These are phyloP conservation scores for Phialophora expanda DNA, from an alignment of 2,329 filamentous ascomycete species.

Conservation along the genomic window DNA sequence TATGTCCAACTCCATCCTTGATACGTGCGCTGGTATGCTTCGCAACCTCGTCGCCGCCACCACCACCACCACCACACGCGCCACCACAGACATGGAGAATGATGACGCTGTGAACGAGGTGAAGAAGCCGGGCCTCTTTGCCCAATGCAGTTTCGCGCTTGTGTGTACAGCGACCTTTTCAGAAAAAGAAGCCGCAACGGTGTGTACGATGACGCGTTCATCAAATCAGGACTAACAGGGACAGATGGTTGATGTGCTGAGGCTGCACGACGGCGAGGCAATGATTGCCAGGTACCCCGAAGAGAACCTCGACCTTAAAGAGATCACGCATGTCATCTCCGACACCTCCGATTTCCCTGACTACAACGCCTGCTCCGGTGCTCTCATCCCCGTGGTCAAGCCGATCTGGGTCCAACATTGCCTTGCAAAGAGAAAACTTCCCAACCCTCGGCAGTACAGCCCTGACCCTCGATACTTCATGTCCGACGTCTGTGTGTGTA, in stretches of 20 bases:
- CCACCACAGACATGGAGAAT: conserved; percentile 23
- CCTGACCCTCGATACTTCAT: conserved; percentile 92
- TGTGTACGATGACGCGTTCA: conserved; percentile 39
- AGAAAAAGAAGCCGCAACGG: conserved; percentile 49
- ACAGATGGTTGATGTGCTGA: conserved; percentile 55
- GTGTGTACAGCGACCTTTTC: conserved; percentile 50
- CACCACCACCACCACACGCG: conserved; percentile 3
- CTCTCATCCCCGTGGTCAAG: conserved; percentile 83
- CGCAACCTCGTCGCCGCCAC: conserved; percentile 28
- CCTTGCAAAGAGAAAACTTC: conserved; percentile 70
- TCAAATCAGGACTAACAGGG: conserved; percentile 1
- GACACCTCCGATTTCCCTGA: conserved; percentile 90
- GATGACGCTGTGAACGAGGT: conserved; percentile 10
- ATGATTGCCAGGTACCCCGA: conserved; percentile 49
- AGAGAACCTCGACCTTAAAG: conserved; percentile 42
- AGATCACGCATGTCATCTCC: conserved; percentile 67
- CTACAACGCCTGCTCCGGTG: conserved; percentile 73
- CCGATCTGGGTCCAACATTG: conserved; percentile 79
- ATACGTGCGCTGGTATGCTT: conserved; percentile 26
- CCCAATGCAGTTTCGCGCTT: conserved; percentile 54
- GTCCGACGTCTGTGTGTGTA: conserved; percentile 79
- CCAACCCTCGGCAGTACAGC: conserved; percentile 81
- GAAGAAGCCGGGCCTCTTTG: conserved; percentile 45
- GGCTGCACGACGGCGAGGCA: conserved; percentile 56
- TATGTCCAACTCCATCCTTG: conserved; percentile 26